Conservation (phyloP, 257 asterid species). For the Solanum peruvianum region DNA sequence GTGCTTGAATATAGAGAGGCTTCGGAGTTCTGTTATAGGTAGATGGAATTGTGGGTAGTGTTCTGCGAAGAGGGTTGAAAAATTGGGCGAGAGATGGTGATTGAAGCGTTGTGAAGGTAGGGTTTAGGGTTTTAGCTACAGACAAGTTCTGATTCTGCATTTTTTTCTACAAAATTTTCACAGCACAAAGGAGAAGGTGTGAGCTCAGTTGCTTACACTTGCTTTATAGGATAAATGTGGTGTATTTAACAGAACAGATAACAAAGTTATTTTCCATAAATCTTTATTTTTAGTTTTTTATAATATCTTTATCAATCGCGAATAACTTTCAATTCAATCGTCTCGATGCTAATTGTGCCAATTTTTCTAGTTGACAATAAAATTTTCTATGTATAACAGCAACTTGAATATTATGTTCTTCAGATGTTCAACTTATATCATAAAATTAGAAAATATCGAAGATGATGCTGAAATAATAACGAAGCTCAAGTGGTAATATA, state of each 20-base stretch:
- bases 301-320: too few relatives aligned
- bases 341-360: too few relatives aligned
- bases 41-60: constrained; percentile 2
- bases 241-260: background rate
- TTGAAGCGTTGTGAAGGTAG: constrained; percentile 9
- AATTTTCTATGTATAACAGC: too few relatives aligned
- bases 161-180: background rate
- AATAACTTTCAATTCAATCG: too few relatives aligned
- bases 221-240: background rate
- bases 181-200: background rate
- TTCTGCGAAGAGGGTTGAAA: constrained; percentile 32
- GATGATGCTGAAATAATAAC: too few relatives aligned
- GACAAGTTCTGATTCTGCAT: constrained; percentile 48
- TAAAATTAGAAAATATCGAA: too few relatives aligned
- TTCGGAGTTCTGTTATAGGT: constrained; percentile 2
- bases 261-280: too few relatives aligned
- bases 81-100: constrained; percentile 10
- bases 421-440: too few relatives aligned
- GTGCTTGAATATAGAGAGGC: constrained; percentile 16
- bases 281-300: too few relatives aligned
- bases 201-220: background rate
- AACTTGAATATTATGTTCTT: too few relatives aligned
- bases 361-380: too few relatives aligned
- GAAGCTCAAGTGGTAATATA: too few relatives aligned
- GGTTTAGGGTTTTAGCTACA: constrained; percentile 46